Evolutionary conservation across 2,329 filamentous ascomycete genomes (phyloP), one percentile per base, ranked within the genome.

Genomic region (Botrytis aclada): DNA sequence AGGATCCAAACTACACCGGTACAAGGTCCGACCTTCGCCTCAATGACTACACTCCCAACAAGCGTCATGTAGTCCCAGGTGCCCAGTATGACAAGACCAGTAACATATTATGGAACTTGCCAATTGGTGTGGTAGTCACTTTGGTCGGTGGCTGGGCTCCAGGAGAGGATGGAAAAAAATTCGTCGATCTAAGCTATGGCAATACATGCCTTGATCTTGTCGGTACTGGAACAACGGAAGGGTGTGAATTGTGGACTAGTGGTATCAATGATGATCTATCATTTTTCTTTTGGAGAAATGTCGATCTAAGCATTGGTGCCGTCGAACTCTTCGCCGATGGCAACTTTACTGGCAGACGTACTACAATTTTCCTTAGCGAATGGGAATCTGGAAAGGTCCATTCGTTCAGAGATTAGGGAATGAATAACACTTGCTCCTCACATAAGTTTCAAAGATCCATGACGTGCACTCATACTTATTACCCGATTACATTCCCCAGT

Each of bases 291-390:
- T 61, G 58, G 58, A n/a, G 58, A 61, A 61, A 32, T 22, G 58
- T 61, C 18, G 58, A 61, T 61, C 32, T 61, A 29, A 61, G 32
- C 34, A 37, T 61, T n/a, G 58, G 58, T 61, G 58, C 58, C 32
- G 32, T 61, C 34, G 32, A 61, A 10, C 34, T 61, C 34, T 62
- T 62, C 37, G 58, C 58, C 22, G 58, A 62, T 62, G 34, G 34
- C 34, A 37, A 32, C 22, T 64, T 45, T n/a, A 47, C 39, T 34
- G 62, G 62, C 14, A 43, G 41, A 64, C 62, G 62, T 64, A 64
- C 62, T 20, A 64, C 62, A n/a, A 64, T 64, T 45, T 64, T 64
- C 62, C 29, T 64, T 4, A 34, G 62, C 14, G 62, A 64, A 64
- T 64, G 39, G n/a, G n/a, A 43, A 43, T 64, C 62, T 34, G 62